Base-by-base conservation (phyloP, 129 eudicot genomes). In the Pseudognaphalium luteoalbum region DNA sequence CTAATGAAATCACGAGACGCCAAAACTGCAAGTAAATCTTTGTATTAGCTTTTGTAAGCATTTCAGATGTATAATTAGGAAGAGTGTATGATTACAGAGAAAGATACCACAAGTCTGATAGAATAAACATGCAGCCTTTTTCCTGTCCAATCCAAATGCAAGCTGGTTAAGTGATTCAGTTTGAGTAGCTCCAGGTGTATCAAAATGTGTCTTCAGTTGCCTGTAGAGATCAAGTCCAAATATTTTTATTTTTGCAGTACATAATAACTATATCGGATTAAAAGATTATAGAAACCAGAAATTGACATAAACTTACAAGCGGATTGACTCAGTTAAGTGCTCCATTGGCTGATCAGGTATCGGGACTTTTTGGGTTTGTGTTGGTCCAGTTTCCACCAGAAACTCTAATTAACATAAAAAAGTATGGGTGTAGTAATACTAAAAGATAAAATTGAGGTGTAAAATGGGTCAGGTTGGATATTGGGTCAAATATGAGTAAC, bases 191-290 rank as follows among this genome's bases (percentile, higher is more conserved):
- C 93, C 97, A 1, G 91, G 97, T 32, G 89, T 83, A 73, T 93
- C 96, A 78, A 93, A 93, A 72, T 91, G 85, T 66, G 79, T 73
- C 88, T 93, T 93, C 82, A 93, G 84, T 61, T 93, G 96, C 96
- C 98, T 93, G 85, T 30, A 81, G 63, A 61, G 47, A 56, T 37
- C 21, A 77, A 34, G 8, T 78, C 25, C 58, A 66, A 3, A 56
- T 5, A 60, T 39, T 52, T 66, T 14, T 21, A 30, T 41, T 17
- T 44, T 29, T 5, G 12, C 30, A 69, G 9, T 9, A 60, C 19
- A 81, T 29, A 72, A 7, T 22, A 62, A 70, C 70, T 50, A 22
- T 57, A 57, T 57, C 3, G 52, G 0, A 52, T 67, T n/a, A 8
- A 78, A 32, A 29, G 19, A 69, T n/a, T 59, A 57, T 17, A 71